Conservation (phyloP, 2,329 filamentous ascomycete genomes). For the Rhinocladiella mackenziei region DNA sequence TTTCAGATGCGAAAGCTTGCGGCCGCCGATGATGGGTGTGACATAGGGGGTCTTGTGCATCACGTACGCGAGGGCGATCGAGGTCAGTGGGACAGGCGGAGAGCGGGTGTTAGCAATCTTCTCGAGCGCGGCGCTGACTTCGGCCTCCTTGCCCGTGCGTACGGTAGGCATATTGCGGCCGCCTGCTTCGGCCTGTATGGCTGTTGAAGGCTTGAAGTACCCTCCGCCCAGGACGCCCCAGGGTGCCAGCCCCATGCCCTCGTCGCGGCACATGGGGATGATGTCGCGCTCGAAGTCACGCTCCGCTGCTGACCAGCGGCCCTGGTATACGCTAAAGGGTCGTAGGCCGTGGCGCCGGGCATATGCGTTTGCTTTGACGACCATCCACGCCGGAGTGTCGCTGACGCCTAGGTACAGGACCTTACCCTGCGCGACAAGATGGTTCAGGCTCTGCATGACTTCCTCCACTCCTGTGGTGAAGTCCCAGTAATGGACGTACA, state of each 20-base stretch:
- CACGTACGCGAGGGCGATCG: conserved; percentile 49
- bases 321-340: conserved; percentile 67
- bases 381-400: conserved; percentile 32
- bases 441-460: conserved; percentile 64
- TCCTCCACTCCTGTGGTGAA: conserved; percentile 61
- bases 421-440: conserved; percentile 57
- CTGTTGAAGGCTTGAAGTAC: conserved; percentile 44
- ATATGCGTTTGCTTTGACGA: conserved; percentile 49
- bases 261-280: conserved; percentile 59
- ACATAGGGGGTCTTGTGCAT: conserved; percentile 51
- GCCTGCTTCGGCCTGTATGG: conserved; percentile 28
- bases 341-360: conserved; percentile 64
- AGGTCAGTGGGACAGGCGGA: conserved; percentile 28
- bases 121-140: conserved; percentile 22
- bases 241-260: conserved; percentile 59
- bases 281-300: conserved; percentile 67
- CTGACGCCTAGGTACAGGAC: conserved; percentile 60
- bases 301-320: conserved; percentile 56
- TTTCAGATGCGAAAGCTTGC: conserved; percentile 51
- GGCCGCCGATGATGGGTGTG: conserved; percentile 52
- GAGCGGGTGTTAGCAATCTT: conserved; percentile 16
- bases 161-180: conserved; percentile 33
- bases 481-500: conserved; percentile 53
- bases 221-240: conserved; percentile 54
- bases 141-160: conserved; percentile 15